Conservation (phyloP, 148 eudicot species). For the Vaccinium macrocarpon region DNA sequence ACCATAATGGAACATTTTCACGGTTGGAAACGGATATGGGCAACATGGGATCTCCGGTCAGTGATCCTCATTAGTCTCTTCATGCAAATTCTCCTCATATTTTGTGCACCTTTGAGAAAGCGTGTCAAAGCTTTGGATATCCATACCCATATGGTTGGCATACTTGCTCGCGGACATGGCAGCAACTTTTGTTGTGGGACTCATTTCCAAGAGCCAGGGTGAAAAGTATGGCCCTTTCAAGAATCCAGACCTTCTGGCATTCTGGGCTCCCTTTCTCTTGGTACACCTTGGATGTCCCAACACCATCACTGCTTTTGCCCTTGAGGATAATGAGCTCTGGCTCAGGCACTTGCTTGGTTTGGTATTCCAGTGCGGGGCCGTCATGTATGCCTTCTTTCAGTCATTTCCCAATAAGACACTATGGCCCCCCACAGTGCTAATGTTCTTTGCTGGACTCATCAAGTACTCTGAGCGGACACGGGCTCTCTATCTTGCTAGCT, state of each 20-base stretch:
- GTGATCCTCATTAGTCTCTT: no score
- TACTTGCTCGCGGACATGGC: no score
- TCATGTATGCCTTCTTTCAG: conserved; percentile 30
- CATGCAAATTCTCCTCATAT: no score
- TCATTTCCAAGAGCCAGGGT: conserved; percentile 30
- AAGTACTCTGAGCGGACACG: conserved; percentile 33
- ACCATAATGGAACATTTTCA: no score
- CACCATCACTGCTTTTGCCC: conserved; percentile 39
- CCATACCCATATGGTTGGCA: no score
- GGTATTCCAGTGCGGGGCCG: conserved; percentile 26
- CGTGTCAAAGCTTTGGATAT: no score
- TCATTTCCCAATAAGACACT: conserved; percentile 17
- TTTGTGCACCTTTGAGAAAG: no score
- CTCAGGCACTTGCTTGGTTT: conserved; percentile 34
- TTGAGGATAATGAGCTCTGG: conserved; percentile 49
- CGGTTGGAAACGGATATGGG: no score
- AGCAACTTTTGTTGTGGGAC: conserved; percentile 31
- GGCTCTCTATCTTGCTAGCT: conserved; percentile 34
- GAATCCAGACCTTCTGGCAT: conserved; percentile 20
- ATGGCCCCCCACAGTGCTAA: conserved; percentile 25
- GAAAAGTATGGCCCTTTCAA: background rate
- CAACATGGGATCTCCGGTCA: no score
- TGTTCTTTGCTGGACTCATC: conserved; percentile 28
- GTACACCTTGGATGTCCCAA: conserved; percentile 43
- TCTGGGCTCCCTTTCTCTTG: conserved; percentile 42